Conservation (phyloP, 192 early-diverging fungal genomes). For the Chytriomyces sp. region DNA sequence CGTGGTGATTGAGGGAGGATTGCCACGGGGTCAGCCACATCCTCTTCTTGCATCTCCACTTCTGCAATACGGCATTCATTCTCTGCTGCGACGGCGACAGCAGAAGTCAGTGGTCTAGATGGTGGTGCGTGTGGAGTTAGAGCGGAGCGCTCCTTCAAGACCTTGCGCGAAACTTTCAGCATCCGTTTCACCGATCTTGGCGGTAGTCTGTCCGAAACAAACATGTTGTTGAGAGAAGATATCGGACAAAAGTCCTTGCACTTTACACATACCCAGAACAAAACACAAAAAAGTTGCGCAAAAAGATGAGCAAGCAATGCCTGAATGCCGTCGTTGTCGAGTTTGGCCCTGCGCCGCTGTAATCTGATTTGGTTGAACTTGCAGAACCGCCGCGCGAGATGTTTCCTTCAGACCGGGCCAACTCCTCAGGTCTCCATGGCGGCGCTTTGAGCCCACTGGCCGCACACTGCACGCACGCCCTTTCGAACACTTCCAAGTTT, state of each 20-base stretch:
- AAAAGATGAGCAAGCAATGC: conserved; percentile 18
- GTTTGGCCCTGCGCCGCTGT: background rate
- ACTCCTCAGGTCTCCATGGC: conserved; percentile 28
- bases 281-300: conserved; percentile 13
- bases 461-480: background rate
- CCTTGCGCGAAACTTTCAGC: conserved; percentile 20
- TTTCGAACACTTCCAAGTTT: conserved; percentile 26
- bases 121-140: background rate
- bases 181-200: background rate
- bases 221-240: too few species aligned
- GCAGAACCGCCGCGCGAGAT: conserved; percentile 21
- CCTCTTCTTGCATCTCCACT: background rate
- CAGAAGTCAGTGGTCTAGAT: background rate
- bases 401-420: conserved; percentile 27
- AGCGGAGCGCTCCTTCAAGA: conserved; percentile 18
- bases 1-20: too few species aligned
- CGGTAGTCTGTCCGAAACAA: too few species aligned
- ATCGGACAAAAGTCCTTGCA: too few species aligned
- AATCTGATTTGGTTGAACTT: background rate
- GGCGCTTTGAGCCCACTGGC: background rate
- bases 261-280: conserved; percentile 9
- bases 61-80: background rate
- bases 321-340: conserved; percentile 25
- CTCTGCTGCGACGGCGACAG: background rate
- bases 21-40: too few species aligned